phyloP scores from a whole-genome alignment of 108 stramenopile species.

The Cyclostephanos invisitatus region DNA sequence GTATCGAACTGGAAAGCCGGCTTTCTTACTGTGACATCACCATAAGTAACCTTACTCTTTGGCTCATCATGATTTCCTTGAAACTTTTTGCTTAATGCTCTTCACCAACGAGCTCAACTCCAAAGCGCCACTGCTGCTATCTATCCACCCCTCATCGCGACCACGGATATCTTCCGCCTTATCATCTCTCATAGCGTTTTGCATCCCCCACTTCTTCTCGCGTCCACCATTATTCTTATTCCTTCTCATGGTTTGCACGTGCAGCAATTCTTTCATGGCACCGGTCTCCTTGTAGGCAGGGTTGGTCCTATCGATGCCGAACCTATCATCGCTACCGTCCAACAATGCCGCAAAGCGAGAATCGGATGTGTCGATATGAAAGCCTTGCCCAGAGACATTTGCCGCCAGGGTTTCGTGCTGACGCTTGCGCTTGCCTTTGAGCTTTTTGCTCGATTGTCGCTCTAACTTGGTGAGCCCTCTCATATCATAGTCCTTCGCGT shows the following conservation, averaged over 20 bases:
- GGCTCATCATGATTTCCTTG: constrained; percentile 19
- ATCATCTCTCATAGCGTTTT: background rate
- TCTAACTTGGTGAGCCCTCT: constrained; percentile 77
- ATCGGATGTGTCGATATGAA: constrained; percentile 83
- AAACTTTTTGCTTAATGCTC: constrained; percentile 57
- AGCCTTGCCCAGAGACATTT: constrained; percentile 77
- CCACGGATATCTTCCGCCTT: constrained; percentile 2
- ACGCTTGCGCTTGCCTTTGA: constrained; percentile 76
- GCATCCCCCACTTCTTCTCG: constrained; percentile 1
- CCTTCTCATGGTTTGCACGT: constrained; percentile 77
- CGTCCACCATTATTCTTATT: constrained; percentile 65
- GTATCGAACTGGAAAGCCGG: too few relatives aligned
- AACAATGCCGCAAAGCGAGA: constrained; percentile 87
- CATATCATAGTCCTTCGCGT: constrained; percentile 79
- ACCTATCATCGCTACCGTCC: constrained; percentile 86
- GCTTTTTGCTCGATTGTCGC: constrained; percentile 79
- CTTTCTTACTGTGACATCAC: too few relatives aligned
- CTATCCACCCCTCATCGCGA: constrained; percentile 12
- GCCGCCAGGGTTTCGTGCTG: constrained; percentile 72
- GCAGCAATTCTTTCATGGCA: constrained; percentile 86
- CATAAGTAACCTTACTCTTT: background rate
- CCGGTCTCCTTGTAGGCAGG: constrained; percentile 86
- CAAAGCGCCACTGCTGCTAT: constrained; percentile 34
- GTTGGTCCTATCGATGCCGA: constrained; percentile 92
- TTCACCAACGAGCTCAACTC: constrained; percentile 69